Conservation (phyloP, 1,284 basidiomycete species). For the Fomitopsis schrenkii region DNA sequence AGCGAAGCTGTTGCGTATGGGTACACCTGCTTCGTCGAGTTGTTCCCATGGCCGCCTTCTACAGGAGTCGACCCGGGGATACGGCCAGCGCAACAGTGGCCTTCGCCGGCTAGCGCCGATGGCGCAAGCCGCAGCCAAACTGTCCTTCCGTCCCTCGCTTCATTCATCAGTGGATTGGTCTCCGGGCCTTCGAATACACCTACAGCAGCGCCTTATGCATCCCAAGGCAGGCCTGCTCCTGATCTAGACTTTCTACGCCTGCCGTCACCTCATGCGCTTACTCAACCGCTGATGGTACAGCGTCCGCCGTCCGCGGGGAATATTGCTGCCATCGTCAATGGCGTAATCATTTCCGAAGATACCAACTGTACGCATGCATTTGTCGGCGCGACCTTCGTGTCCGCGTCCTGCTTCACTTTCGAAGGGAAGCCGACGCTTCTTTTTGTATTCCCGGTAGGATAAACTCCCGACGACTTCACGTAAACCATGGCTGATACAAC, state of each 20-base stretch:
- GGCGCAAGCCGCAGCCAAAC: background rate
- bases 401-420: background rate
- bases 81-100: background rate
- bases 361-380: background rate
- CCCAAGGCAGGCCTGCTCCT: background rate
- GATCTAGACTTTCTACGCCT: background rate
- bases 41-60: slow-evolving; percentile 41
- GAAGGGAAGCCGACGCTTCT: background rate
- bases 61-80: slow-evolving; percentile 13
- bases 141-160: background rate
- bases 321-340: background rate
- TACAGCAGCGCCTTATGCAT: background rate
- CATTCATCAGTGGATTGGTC: background rate
- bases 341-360: background rate
- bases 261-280: too few species aligned
- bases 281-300: background rate
- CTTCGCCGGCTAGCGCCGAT: background rate
- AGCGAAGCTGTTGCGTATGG: slow-evolving; percentile 46
- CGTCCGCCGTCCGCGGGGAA: background rate
- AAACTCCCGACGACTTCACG: background rate
- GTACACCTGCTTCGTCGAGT: slow-evolving; percentile 58
- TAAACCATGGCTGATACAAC: too few species aligned
- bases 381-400: background rate
- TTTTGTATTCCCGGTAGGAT: background rate
- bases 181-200: background rate